These are phyloP conservation scores for Alternaria solani DNA, from an alignment of 2,329 filamentous ascomycete species.

Conservation along the genomic window DNA sequence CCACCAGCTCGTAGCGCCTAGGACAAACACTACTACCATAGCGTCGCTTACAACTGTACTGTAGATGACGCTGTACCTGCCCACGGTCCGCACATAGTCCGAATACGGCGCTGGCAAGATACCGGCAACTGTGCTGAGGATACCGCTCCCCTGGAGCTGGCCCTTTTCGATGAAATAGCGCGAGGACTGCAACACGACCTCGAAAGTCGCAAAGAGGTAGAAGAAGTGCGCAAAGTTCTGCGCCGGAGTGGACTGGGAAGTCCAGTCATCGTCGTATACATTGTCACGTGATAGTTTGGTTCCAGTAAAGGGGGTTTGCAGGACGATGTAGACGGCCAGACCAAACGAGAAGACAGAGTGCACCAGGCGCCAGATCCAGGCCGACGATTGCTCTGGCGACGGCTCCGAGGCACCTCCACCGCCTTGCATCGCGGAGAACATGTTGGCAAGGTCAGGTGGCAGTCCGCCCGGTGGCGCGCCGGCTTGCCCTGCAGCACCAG, in stretches of 20 bases:
- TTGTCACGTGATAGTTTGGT: constrained; percentile 64
- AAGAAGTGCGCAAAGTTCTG: constrained; percentile 68
- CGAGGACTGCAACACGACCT: constrained; percentile 74
- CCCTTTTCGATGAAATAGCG: constrained; percentile 75
- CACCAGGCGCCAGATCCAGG: constrained; percentile 73
- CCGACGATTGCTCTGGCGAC: constrained; percentile 53
- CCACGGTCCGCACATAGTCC: constrained; percentile 67
- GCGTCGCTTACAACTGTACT: constrained; percentile 75
- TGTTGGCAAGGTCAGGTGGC: constrained; percentile 53
- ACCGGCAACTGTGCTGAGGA: constrained; percentile 69
- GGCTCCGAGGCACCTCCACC: constrained; percentile 48
- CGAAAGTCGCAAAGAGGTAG: constrained; percentile 80
- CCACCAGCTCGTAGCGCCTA: constrained; percentile 67
- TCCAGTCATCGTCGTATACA: constrained; percentile 41
- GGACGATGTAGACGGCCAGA: constrained; percentile 74
- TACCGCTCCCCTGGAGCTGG: constrained; percentile 64
- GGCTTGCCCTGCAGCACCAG: constrained; percentile 35
- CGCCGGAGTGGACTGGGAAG: constrained; percentile 45
- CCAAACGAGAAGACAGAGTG: constrained; percentile 76
- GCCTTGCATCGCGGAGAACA: constrained; percentile 57
- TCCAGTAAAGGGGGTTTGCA: constrained; percentile 74
- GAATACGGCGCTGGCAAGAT: constrained; percentile 72
- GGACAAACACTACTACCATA: constrained; percentile 78
- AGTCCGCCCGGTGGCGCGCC: constrained; percentile 43
- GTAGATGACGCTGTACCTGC: constrained; percentile 75